Conservation (phyloP, 306 rosid species). For the Prunus salicina region DNA sequence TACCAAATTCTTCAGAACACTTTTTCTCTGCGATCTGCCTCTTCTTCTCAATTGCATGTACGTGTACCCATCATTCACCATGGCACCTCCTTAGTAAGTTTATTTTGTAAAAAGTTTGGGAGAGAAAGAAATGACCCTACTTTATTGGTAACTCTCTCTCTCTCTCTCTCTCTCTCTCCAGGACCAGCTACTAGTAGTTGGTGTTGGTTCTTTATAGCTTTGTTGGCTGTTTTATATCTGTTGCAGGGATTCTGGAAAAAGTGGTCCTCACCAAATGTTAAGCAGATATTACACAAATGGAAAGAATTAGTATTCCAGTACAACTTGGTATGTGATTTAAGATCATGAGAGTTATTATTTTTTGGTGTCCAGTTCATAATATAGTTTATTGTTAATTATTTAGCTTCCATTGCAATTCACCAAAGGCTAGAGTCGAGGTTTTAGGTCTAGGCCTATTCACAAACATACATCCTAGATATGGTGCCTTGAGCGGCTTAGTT, state of each 20-base stretch:
- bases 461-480: too few species aligned
- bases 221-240: constrained; percentile 58
- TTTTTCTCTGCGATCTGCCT: constrained; percentile 18
- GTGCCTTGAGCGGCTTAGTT: too few species aligned
- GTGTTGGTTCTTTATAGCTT: constrained; percentile 57
- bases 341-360: neutral
- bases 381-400: neutral
- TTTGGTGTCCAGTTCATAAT: neutral
- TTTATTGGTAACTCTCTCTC: constrained; percentile 1
- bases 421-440: too few species aligned
- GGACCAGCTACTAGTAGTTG: constrained; percentile 57
- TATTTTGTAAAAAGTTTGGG: constrained; percentile 1
- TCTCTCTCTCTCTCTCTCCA: constrained; percentile 32
- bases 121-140: constrained; percentile 23
- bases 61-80: constrained; percentile 11
- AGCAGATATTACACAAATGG: constrained; percentile 1
- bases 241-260: constrained; percentile 43
- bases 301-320: neutral
- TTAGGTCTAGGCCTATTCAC: too few species aligned
- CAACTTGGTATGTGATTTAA: neutral
- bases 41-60: constrained; percentile 16
- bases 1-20: constrained; percentile 17
- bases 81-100: constrained; percentile 10
- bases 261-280: constrained; percentile 38
- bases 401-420: neutral